These are phyloP conservation scores for Escallonia rubra DNA, from an alignment of 129 eudicot species.

Conservation along the genomic window DNA sequence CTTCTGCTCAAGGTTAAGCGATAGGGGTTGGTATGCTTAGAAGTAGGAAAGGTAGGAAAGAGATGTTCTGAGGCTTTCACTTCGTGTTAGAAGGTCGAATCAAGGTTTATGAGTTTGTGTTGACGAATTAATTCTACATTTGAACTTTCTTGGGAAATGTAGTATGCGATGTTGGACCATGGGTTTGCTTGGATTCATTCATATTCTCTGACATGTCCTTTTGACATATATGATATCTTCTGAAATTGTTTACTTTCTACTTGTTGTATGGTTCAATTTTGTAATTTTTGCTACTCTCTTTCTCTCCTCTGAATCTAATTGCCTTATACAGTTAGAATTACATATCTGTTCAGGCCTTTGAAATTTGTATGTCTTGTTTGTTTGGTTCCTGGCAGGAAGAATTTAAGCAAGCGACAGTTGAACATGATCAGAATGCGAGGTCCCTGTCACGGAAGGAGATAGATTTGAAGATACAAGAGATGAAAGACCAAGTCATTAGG, in stretches of 20 bases:
- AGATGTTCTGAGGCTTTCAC: too few relatives aligned
- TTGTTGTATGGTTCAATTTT: not conserved
- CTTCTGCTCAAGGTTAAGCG: too few relatives aligned
- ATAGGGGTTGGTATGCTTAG: too few relatives aligned
- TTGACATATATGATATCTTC: not conserved
- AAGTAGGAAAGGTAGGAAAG: too few relatives aligned
- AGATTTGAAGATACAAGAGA: constrained; percentile 74
- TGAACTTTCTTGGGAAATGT: too few relatives aligned
- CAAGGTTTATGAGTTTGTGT: too few relatives aligned
- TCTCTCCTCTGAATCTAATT: not conserved
- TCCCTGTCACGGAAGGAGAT: constrained; percentile 21
- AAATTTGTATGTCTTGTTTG: constrained; percentile 7
- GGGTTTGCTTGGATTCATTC: too few relatives aligned
- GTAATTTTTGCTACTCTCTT: not conserved
- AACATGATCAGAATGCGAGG: constrained; percentile 22
- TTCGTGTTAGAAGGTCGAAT: too few relatives aligned
- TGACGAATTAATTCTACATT: too few relatives aligned
- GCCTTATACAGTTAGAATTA: not conserved
- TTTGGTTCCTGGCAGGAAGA: constrained; percentile 39
- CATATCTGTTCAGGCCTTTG: not conserved
- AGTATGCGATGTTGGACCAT: too few relatives aligned
- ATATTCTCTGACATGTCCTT: too few relatives aligned
- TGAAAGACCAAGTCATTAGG: constrained; percentile 88
- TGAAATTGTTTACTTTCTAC: not conserved
- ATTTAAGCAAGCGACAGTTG: constrained; percentile 23